Evolutionary conservation across 306 rosid species (phyloP).

Genomic region (Vicia sativa): DNA sequence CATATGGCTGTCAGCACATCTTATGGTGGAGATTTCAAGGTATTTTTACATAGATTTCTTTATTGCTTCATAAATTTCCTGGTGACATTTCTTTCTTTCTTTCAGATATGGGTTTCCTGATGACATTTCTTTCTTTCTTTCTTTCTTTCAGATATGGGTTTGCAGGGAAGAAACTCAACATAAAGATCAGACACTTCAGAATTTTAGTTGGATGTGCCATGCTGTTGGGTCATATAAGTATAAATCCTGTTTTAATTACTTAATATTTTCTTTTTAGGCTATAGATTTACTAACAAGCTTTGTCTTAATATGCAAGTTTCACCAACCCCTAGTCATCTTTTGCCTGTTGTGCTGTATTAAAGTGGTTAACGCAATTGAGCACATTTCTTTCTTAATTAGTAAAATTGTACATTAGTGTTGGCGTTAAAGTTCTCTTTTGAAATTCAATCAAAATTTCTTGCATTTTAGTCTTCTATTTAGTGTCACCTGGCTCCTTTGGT

Average conservation of each 20-base stretch:
- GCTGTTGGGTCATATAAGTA: conserved; percentile 97
- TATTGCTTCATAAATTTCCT: conserved; percentile 12
- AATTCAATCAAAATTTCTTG: conserved; percentile 3
- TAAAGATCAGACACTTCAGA: conserved; percentile 47
- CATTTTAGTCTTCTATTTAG: conserved; percentile 6
- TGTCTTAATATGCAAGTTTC: conserved; percentile 19
- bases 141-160: conserved; percentile 95
- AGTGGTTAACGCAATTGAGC: conserved; percentile 8
- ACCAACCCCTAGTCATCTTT: conserved; percentile 4
- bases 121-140: conserved; percentile 39
- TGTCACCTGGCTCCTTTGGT: not conserved
- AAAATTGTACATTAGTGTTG: not conserved
- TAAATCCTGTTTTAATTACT: conserved; percentile 37
- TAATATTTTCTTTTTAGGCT: conserved; percentile 14
- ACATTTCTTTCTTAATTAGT: not conserved
- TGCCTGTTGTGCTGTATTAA: not conserved
- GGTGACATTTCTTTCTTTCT: conserved; percentile 36
- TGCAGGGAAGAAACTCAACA: conserved; percentile 58
- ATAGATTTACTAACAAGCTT: conserved; percentile 1
- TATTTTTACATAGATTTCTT: conserved; percentile 33
- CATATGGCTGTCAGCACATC: conserved; percentile 85
- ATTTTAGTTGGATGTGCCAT: conserved; percentile 90
- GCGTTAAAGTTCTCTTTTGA: conserved; percentile 1
- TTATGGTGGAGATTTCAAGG: conserved; percentile 97
- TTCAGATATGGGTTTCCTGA: conserved; percentile 75